A percentile compares a stretch with the other conserved stretches of the same genome.
Evolutionary conservation across 2,329 filamentous ascomycete genomes (phyloP).

Genomic region (Aspergillus carbonarius): DNA sequence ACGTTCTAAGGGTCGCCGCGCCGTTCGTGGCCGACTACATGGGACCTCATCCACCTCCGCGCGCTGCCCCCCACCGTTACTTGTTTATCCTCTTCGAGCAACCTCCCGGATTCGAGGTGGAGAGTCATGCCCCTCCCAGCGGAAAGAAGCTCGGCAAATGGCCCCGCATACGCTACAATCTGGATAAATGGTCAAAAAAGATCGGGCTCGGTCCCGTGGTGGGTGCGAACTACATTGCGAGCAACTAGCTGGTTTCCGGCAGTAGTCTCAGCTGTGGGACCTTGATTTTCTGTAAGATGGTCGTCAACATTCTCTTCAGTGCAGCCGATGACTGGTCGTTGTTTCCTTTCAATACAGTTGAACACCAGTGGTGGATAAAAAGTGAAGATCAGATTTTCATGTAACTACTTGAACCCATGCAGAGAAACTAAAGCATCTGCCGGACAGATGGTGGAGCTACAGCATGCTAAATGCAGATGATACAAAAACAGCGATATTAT

Average conservation of each 20-base stretch:
- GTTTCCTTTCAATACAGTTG: too few species aligned
- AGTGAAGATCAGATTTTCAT: too few species aligned
- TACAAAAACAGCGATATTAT: too few species aligned
- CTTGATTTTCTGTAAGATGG: not conserved
- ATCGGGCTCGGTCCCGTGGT: constrained; percentile 33
- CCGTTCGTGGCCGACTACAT: constrained; percentile 40
- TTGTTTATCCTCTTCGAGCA: constrained; percentile 52
- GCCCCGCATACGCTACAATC: constrained; percentile 45
- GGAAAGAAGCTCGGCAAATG: constrained; percentile 37
- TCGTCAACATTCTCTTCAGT: not conserved
- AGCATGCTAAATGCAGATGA: too few species aligned
- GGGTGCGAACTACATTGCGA: constrained; percentile 42
- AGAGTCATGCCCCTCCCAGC: constrained; percentile 33
- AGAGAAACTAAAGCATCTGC: too few species aligned
- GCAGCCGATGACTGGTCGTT: too few species aligned
- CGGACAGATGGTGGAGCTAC: too few species aligned
- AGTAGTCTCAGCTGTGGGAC: not conserved
- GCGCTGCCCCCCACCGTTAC: constrained; percentile 51
- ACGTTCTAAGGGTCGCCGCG: not conserved
- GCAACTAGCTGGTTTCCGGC: constrained; percentile 16
- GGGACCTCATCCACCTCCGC: constrained; percentile 49
- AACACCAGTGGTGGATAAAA: too few species aligned
- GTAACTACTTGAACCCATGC: too few species aligned
- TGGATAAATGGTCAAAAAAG: constrained; percentile 43
- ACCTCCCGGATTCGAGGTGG: constrained; percentile 40